Percentiles rank a stretch among this genome's conserved stretches.
phyloP scores from a whole-genome alignment of 495 filamentous ascomycete genomes.

The Penicillium waksmanii region DNA sequence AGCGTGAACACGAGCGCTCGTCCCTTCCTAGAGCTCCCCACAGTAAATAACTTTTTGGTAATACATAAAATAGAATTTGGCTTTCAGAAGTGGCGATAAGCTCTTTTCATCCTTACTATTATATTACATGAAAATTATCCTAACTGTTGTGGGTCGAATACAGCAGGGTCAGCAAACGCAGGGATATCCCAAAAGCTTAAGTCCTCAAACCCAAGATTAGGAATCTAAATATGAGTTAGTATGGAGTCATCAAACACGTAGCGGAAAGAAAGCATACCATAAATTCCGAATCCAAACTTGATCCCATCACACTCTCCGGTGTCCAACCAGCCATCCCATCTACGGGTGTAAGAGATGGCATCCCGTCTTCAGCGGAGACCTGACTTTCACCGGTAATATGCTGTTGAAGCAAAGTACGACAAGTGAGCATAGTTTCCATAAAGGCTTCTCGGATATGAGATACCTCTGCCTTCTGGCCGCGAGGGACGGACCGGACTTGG shows the following conservation, averaged over 20 bases:
- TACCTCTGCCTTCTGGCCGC: slow-evolving; percentile 11
- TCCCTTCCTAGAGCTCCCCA: slow-evolving; percentile 14
- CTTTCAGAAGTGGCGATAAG: not conserved
- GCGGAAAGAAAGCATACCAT: slow-evolving; percentile 12
- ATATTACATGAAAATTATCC: too few species aligned
- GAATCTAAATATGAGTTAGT: slow-evolving; percentile 15
- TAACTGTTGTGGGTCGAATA: slow-evolving; percentile 10
- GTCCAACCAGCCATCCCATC: slow-evolving; percentile 15
- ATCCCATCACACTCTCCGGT: slow-evolving; percentile 22
- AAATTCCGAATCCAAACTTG: slow-evolving; percentile 19
- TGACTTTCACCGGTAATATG: slow-evolving; percentile 11
- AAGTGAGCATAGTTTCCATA: slow-evolving; percentile 16
- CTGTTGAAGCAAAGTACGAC: slow-evolving; percentile 15
- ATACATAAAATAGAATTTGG: not conserved
- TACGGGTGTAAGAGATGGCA: not conserved
- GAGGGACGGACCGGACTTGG: slow-evolving; percentile 15
- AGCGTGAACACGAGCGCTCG: not conserved
- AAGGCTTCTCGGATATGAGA: slow-evolving; percentile 17
- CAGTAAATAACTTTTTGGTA: not conserved
- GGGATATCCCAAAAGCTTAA: slow-evolving; percentile 26
- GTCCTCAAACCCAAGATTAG: slow-evolving; percentile 15
- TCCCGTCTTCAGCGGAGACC: slow-evolving; percentile 1
- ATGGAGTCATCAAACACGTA: not conserved
- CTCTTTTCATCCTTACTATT: not conserved
- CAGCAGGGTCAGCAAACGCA: slow-evolving; percentile 8